These are phyloP conservation scores for Colletotrichum salicis DNA, from an alignment of 2,329 filamentous ascomycete species.

Conservation along the genomic window DNA sequence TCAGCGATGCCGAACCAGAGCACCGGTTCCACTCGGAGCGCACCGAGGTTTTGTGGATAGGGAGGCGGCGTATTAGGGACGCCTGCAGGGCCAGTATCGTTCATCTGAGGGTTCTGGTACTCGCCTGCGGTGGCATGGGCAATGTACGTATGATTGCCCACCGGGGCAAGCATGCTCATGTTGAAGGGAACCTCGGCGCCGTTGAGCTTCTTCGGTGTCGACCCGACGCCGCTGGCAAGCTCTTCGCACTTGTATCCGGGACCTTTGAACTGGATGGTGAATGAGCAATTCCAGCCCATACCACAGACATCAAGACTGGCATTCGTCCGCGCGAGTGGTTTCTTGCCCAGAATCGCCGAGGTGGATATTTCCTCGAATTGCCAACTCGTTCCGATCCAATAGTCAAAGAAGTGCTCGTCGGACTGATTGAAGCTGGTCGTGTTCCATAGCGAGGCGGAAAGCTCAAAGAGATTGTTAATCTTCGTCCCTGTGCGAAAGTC, in stretches of 20 bases:
- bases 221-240: slow-evolving; percentile 42
- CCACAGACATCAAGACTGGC: slow-evolving; percentile 47
- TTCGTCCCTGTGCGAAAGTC: slow-evolving; percentile 46
- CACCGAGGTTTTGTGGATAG: slow-evolving; percentile 44
- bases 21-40: slow-evolving; percentile 47
- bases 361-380: slow-evolving; percentile 43
- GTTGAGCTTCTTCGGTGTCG: slow-evolving; percentile 38
- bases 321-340: slow-evolving; percentile 38
- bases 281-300: slow-evolving; percentile 48
- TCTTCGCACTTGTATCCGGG: slow-evolving; percentile 50
- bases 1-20: slow-evolving; percentile 49
- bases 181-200: slow-evolving; percentile 41
- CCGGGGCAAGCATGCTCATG: slow-evolving; percentile 42
- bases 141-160: slow-evolving; percentile 46
- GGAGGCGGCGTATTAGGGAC: slow-evolving; percentile 38
- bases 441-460: slow-evolving; percentile 47
- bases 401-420: slow-evolving; percentile 45
- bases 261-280: slow-evolving; percentile 45
- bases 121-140: slow-evolving; percentile 42
- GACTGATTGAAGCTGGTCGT: slow-evolving; percentile 39
- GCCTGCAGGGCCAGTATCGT: slow-evolving; percentile 41
- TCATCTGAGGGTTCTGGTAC: slow-evolving; percentile 41
- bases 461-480: slow-evolving; percentile 41
- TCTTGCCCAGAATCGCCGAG: slow-evolving; percentile 40
- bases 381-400: slow-evolving; percentile 42